Evolutionary conservation across 2,329 filamentous ascomycete genomes (phyloP).

Genomic region (Stenocarpella maydis): DNA sequence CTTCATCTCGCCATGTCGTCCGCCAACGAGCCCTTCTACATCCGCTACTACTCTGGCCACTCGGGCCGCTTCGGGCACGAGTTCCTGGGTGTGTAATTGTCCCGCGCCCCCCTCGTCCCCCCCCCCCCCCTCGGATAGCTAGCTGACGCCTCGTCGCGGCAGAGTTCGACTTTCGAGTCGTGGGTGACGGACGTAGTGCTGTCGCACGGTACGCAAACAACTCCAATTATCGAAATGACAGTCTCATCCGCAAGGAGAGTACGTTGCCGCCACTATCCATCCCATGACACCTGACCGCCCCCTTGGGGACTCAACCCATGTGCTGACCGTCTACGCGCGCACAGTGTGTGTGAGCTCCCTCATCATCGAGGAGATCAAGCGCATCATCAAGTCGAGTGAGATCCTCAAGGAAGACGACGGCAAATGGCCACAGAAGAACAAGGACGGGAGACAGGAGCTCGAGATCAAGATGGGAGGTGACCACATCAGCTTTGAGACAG

Average conservation of each 20-base stretch:
- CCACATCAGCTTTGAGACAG: constrained; percentile 98
- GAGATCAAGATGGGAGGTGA: constrained; percentile 94
- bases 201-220: constrained; percentile 98
- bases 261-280: constrained; percentile 47
- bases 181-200: constrained; percentile 92
- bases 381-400: constrained; percentile 95
- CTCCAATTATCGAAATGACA: constrained; percentile 99
- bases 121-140: constrained; percentile 16
- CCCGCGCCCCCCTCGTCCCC: not conserved
- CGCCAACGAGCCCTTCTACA: constrained; percentile 85
- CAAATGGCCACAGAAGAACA: constrained; percentile 99
- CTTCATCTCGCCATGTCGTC: constrained; percentile 62
- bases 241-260: constrained; percentile 99
- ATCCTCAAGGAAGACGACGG: constrained; percentile 99
- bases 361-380: constrained; percentile 92
- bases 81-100: constrained; percentile 77
- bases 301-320: not conserved
- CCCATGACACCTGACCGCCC: not conserved
- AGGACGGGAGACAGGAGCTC: constrained; percentile 95
- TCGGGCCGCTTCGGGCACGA: constrained; percentile 98
- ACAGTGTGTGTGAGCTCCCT: constrained; percentile 98
- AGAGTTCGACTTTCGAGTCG: constrained; percentile 97
- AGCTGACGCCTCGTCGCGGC: constrained; percentile 39
- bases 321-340: not conserved
- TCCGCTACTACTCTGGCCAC: constrained; percentile 98